Evolutionary conservation across 2,329 filamentous ascomycete genomes (phyloP).

Genomic region (Sphaceloma murrayae): DNA sequence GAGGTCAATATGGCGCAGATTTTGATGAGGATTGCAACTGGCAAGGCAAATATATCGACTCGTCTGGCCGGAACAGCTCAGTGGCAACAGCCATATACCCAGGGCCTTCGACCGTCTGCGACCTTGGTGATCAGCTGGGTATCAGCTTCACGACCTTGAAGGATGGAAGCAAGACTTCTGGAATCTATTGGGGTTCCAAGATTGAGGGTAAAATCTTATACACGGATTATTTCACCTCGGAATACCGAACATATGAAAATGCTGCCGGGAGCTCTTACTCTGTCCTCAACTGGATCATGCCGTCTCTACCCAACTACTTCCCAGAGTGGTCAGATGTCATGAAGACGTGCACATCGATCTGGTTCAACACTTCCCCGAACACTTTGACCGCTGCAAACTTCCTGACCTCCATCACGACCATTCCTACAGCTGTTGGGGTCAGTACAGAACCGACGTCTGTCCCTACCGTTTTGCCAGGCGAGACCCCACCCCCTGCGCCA

Average conservation of each 20-base stretch:
- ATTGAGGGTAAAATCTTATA: neutral
- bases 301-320: conserved; percentile 1
- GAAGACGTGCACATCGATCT: conserved; percentile 1
- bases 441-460: neutral
- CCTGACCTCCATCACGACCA: conserved; percentile 3
- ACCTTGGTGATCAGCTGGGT: neutral
- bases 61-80: neutral
- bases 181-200: neutral
- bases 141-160: neutral
- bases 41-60: conserved; percentile 1
- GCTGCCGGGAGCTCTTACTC: neutral
- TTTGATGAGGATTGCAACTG: neutral
- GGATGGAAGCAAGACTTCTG: neutral
- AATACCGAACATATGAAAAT: neutral
- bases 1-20: conserved; percentile 1
- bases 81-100: neutral
- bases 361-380: conserved; percentile 6
- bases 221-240: conserved; percentile 1
- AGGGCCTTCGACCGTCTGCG: neutral
- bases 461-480: neutral
- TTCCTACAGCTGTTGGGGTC: neutral
- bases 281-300: conserved; percentile 1
- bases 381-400: neutral
- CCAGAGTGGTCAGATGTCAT: conserved; percentile 4
- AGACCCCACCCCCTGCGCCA: neutral